A percentile compares a stretch with the other conserved stretches of the same genome.
Conservation (phyloP, 495 filamentous ascomycete species). For the Aspergillus carlsbadensis region DNA sequence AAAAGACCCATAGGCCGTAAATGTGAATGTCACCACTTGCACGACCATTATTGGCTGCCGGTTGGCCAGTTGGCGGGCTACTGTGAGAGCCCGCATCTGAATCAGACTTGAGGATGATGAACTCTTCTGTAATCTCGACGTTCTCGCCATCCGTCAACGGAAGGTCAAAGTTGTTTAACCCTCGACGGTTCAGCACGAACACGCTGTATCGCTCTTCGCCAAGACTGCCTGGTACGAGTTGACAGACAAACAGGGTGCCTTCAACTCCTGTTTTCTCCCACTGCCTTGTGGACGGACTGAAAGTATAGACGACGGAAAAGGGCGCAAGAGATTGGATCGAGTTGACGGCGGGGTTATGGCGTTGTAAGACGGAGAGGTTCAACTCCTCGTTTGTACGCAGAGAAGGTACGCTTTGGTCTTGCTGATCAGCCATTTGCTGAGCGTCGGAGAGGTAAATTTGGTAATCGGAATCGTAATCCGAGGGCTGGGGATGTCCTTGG, state of each 20-base stretch:
- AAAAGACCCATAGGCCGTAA: slow-evolving; percentile 66
- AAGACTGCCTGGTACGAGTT: slow-evolving; percentile 44
- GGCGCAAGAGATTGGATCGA: slow-evolving; percentile 72
- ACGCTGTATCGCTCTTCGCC: slow-evolving; percentile 55
- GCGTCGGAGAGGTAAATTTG: slow-evolving; percentile 40
- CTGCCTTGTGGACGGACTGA: slow-evolving; percentile 53
- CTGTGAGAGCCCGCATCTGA: slow-evolving; percentile 9
- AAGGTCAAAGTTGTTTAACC: slow-evolving; percentile 57
- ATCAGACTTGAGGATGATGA: slow-evolving; percentile 56
- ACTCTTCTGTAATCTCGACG: slow-evolving; percentile 60
- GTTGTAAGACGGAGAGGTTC: slow-evolving; percentile 74
- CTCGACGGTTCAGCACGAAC: slow-evolving; percentile 61
- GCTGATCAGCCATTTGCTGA: slow-evolving; percentile 27
- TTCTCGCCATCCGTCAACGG: slow-evolving; percentile 51
- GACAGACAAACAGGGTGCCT: slow-evolving; percentile 80
- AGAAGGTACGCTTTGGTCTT: slow-evolving; percentile 33
- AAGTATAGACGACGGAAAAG: slow-evolving; percentile 77
- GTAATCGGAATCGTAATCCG: slow-evolving; percentile 67
- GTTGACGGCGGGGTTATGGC: slow-evolving; percentile 67
- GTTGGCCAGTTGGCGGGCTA: not conserved
- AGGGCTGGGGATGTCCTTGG: slow-evolving; percentile 35
- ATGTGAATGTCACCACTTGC: slow-evolving; percentile 32
- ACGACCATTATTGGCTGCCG: not conserved
- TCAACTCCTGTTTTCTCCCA: slow-evolving; percentile 82
- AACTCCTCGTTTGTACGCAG: slow-evolving; percentile 72